Conservation (phyloP, 768 basidiomycete species). For the Nidularia pulvinata region DNA sequence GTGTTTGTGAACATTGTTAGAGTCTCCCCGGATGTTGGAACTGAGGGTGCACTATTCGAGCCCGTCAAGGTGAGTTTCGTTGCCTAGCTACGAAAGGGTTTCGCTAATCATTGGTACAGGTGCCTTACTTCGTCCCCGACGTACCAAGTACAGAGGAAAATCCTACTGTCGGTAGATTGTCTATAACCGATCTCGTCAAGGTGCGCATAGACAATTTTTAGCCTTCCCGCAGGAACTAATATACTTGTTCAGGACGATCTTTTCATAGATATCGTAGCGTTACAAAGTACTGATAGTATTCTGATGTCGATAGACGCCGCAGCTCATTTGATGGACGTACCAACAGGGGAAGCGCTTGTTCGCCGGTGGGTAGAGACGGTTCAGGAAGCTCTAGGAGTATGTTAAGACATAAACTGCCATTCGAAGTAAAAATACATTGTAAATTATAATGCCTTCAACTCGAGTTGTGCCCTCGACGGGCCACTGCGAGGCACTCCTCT, state of each 20-base stretch:
- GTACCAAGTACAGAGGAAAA: constrained; percentile 5
- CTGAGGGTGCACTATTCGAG: constrained; percentile 15
- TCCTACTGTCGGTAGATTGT: constrained; percentile 11
- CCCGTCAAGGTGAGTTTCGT: constrained; percentile 29
- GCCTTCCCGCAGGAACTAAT: not conserved
- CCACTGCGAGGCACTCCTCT: constrained; percentile 77
- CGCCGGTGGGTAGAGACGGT: constrained; percentile 15
- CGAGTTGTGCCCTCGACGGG: constrained; percentile 55
- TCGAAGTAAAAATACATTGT: not conserved
- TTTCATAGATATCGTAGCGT: constrained; percentile 23
- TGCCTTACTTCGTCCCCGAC: constrained; percentile 30
- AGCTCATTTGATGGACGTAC: constrained; percentile 16
- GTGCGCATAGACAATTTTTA: not conserved
- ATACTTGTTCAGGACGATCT: constrained; percentile 18
- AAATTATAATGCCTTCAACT: not conserved
- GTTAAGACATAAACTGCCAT: constrained; percentile 1
- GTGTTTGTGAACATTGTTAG: constrained; percentile 44
- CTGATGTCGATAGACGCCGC: constrained; percentile 29
- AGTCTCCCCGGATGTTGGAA: constrained; percentile 19
- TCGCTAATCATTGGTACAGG: constrained; percentile 12
- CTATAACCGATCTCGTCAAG: constrained; percentile 17
- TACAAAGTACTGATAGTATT: constrained; percentile 17
- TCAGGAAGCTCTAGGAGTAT: constrained; percentile 9
- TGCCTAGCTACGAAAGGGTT: not conserved
- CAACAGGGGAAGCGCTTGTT: constrained; percentile 18